Percentiles rank a stretch among this genome's conserved stretches.
phyloP scores from a whole-genome alignment of 176 grass and related monocot genomes.

The Bolboschoenus planiculmis region DNA sequence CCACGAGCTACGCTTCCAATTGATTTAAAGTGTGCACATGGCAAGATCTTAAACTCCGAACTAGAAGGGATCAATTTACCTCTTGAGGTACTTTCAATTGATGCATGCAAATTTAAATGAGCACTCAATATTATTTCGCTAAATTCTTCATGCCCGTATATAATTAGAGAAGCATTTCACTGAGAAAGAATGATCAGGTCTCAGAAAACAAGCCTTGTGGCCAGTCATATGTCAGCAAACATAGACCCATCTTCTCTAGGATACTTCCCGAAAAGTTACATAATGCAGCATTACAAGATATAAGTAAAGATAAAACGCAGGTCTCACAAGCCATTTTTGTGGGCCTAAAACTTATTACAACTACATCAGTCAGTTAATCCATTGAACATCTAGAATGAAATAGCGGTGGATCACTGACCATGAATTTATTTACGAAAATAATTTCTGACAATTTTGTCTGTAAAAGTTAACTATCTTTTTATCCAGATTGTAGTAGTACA shows the following conservation, averaged over 20 bases:
- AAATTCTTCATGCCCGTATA: neutral
- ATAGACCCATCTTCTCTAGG: too few species aligned
- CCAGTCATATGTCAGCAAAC: too few species aligned
- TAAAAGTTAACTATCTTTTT: constrained; percentile 77
- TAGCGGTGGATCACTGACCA: neutral
- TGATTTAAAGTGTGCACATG: neutral
- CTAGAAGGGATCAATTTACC: neutral
- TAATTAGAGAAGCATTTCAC: neutral
- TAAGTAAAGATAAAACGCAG: neutral
- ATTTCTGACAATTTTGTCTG: constrained; percentile 27
- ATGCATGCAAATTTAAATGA: neutral
- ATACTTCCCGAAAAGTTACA: neutral
- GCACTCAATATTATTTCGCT: neutral
- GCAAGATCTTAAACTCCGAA: neutral
- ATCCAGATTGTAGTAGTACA: constrained; percentile 58
- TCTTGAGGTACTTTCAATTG: too few species aligned
- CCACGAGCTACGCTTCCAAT: neutral
- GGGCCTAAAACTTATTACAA: neutral
- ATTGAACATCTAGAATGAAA: neutral
- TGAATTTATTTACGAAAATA: neutral
- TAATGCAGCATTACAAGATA: neutral
- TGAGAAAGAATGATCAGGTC: neutral
- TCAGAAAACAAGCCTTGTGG: neutral
- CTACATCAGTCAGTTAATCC: neutral
- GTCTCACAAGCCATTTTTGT: neutral